Base-by-base conservation (phyloP, 140 eudicot genomes). In the Bidens hawaiensis region DNA sequence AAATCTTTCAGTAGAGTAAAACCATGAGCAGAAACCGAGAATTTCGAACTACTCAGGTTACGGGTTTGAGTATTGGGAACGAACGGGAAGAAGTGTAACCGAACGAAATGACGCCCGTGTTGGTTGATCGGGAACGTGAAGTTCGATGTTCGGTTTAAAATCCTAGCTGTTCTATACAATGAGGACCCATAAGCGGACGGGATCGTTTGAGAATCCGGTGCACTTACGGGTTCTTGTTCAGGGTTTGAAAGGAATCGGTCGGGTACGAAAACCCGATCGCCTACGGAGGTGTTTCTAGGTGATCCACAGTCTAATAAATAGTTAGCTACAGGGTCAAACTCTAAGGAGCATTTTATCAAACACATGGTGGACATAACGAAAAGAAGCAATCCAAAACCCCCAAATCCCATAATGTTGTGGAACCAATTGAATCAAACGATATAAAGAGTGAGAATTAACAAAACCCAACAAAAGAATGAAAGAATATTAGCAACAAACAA, bases 231-330 rank as follows among this genome's bases (percentile, higher is more conserved):
- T 5, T 69, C 47, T 14, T 47, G 77, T 54, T 79, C 64, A 10
- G 89, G 80, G 42, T 84, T 81, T 68, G 76, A 68, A 33, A 85
- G 82, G 56, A 50, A 64, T 17, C n/a, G 34, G 66, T 90, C 97
- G 13, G 89, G 65, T 42, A 69, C 10, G 52, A 76, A 90, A 19
- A 82, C 70, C 30, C 88, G 63, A 71, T 52, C 62, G 4, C 76
- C 85, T 2, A 86, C 75, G 16, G 79, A 60, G 24, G 45, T 72
- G 62, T 83, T 78, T 9, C 21, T 54, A 19, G 60, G 7, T 9
- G 95, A 86, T 48, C 95, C 97, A 73, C 95, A 81, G 54, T 83
- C 81, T 9, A 87, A 14, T 11, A 86, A 73, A 76, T 81, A 83
- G 75, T 75, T 79, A 73, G 86, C 97, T 12, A 10, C 66, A 50